Base-by-base conservation (phyloP, 2,329 filamentous ascomycete species). In the Macrophomina phaseolina region DNA sequence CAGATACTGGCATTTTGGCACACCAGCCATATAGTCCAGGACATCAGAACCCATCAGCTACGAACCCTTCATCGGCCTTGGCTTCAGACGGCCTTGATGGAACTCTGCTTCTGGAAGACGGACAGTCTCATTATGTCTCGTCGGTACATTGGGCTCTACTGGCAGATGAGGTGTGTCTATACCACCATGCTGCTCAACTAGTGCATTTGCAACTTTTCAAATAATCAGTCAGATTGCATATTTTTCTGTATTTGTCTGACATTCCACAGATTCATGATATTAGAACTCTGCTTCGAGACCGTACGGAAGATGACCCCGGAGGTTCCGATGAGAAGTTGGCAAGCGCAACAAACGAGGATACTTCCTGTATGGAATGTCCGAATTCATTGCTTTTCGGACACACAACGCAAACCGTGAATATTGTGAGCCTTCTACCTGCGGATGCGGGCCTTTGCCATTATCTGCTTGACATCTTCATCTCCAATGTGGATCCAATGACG, bases 401-500 rank as follows among this genome's bases (percentile, higher is more conserved):
- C 7, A 7, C 12, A 6, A 32, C 9, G n/a, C 28, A 16, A 34
- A 4, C 12, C 16, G 14, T 34, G 1, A n/a, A n/a, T 36, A 12
- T 34, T 6, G 68, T 73, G 30, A 64, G 70, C 12, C 68, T 79
- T 2, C 66, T 79, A n/a, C 77, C 77, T 1, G 67, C 71, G 46
- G 71, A 69, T 12, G 72, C 75, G 65, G 74, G 75, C 18, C 70
- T 75, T 12, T 73, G 73, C 12, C 73, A 78, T 56, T 72, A 70
- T 4, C 72, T 79, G n/a, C 69, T 79, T 4, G 73, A 75, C 14
- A 69, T 77, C 6, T 78, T 74, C 61, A 77, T 79, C 56, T 68
- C 71, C 4, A 77, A 77, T 64, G 74, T 79, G n/a, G 77, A 79
- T 58, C 76, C 75, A 0, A 75, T 78, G 73, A 70, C 76, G 11